A percentile compares a stretch with the other conserved stretches of the same genome.
These are phyloP conservation scores for Eutypella sp. DNA, from an alignment of 2,329 filamentous ascomycete genomes.

Conservation along the genomic window DNA sequence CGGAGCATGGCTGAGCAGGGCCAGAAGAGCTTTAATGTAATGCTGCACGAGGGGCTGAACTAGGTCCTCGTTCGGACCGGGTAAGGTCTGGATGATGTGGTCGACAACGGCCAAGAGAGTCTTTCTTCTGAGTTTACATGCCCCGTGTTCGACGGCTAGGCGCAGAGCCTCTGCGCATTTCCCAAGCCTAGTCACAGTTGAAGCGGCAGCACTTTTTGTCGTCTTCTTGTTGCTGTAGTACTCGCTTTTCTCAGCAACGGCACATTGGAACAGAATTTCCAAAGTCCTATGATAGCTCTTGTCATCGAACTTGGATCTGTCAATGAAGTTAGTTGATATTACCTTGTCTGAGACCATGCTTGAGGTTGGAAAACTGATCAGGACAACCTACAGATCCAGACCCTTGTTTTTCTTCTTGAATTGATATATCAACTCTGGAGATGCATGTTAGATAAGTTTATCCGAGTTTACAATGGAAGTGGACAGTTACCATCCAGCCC, in stretches of 20 bases:
- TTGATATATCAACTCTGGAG: conserved; percentile 23
- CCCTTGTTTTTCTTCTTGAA: conserved; percentile 23
- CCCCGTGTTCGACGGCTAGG: conserved; percentile 64
- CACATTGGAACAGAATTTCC: conserved; percentile 71
- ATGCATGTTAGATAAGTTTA: conserved; percentile 1
- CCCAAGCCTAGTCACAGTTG: conserved; percentile 50
- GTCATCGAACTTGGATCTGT: conserved; percentile 51
- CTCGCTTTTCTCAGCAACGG: conserved; percentile 60
- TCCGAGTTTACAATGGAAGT: neutral
- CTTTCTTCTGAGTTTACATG: conserved; percentile 64
- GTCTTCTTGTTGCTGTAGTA: conserved; percentile 51
- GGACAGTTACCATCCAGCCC: conserved; percentile 22
- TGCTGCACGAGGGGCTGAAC: conserved; percentile 67
- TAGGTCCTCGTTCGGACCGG: conserved; percentile 54
- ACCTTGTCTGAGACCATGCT: neutral
- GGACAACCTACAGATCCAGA: conserved; percentile 19
- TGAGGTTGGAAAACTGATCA: too few species aligned
- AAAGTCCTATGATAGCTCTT: conserved; percentile 78
- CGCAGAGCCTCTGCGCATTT: conserved; percentile 69
- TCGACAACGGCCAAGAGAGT: conserved; percentile 75
- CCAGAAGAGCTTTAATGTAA: conserved; percentile 71
- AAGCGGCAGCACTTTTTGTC: conserved; percentile 40
- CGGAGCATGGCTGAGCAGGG: conserved; percentile 65
- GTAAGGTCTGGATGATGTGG: conserved; percentile 73
- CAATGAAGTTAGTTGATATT: conserved; percentile 3